phyloP scores from a whole-genome alignment of 176 grass and related monocot genomes.

The Carex myosuroides region DNA sequence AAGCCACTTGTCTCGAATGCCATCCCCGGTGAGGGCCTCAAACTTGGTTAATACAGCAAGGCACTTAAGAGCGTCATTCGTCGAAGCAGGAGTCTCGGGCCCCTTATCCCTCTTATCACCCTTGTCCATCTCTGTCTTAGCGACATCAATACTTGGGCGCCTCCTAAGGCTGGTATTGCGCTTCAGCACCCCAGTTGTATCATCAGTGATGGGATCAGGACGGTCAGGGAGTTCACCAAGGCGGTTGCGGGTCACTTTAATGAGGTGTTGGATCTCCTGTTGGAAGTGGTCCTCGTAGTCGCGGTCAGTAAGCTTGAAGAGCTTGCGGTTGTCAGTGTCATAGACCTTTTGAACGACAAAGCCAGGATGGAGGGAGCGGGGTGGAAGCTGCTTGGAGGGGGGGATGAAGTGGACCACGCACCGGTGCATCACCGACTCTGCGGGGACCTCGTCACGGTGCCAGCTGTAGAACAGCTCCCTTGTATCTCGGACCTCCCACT shows the following conservation, averaged over 20 bases:
- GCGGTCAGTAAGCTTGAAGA: conserved; percentile 88
- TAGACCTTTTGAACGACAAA: conserved; percentile 96
- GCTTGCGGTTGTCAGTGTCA: conserved; percentile 72
- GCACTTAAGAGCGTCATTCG: conserved; percentile 48
- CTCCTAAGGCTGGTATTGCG: conserved; percentile 48
- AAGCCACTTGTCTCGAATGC: conserved; percentile 71
- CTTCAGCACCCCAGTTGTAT: conserved; percentile 41
- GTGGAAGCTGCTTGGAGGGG: conserved; percentile 61
- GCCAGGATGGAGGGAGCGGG: conserved; percentile 80
- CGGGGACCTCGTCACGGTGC: conserved; percentile 82
- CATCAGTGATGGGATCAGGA: conserved; percentile 16
- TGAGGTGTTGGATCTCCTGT: conserved; percentile 80
- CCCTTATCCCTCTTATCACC: conserved; percentile 38
- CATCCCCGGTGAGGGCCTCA: conserved; percentile 53
- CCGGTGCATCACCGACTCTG: conserved; percentile 97
- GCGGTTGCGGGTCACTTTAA: conserved; percentile 65
- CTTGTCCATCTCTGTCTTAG: conserved; percentile 12
- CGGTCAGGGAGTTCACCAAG: conserved; percentile 61
- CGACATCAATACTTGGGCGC: conserved; percentile 55
- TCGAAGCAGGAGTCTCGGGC: conserved; percentile 47
- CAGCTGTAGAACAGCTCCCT: conserved; percentile 95
- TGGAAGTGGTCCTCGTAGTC: conserved; percentile 85
- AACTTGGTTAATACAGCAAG: conserved; percentile 45
- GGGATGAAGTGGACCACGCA: conserved; percentile 96
- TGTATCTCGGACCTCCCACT: conserved; percentile 71